Conservation (phyloP, 148 eudicot genomes). For the Linanthus parryae region DNA sequence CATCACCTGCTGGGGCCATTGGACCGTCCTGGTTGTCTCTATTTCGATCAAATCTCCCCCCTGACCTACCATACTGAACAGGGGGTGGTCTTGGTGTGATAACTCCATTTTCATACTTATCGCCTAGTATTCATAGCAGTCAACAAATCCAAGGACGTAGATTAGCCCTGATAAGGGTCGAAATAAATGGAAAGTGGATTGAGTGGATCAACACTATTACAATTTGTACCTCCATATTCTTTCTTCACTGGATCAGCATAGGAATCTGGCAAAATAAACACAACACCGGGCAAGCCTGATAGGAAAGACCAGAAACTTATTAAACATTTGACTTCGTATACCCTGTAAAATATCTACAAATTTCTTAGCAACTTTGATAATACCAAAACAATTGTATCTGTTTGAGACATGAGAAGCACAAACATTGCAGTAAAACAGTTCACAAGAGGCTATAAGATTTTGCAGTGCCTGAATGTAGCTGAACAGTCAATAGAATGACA, state of each 20-base stretch:
- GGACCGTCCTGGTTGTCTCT: slow-evolving; percentile 22
- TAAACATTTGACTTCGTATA: no score
- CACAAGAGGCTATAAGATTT: no score
- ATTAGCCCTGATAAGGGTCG: not conserved
- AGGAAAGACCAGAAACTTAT: no score
- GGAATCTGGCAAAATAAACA: slow-evolving; percentile 92
- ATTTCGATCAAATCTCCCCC: slow-evolving; percentile 31
- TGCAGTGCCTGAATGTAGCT: no score
- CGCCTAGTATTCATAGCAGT: slow-evolving; percentile 55
- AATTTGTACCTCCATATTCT: slow-evolving; percentile 80
- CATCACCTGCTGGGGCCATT: slow-evolving; percentile 33
- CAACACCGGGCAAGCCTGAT: slow-evolving; percentile 78
- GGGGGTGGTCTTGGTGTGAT: slow-evolving; percentile 92
- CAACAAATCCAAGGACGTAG: not conserved
- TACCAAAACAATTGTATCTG: no score
- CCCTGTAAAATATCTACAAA: no score
- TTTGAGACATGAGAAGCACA: no score
- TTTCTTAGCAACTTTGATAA: no score
- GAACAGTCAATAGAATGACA: no score
- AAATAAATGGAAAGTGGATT: no score
- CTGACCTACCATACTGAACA: slow-evolving; percentile 55
- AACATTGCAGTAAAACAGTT: no score
- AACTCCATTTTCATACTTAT: slow-evolving; percentile 80
- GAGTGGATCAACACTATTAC: no score
- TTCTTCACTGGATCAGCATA: slow-evolving; percentile 91